phyloP scores from a whole-genome alignment of 441 rosid species.

The Populus hybrid region DNA sequence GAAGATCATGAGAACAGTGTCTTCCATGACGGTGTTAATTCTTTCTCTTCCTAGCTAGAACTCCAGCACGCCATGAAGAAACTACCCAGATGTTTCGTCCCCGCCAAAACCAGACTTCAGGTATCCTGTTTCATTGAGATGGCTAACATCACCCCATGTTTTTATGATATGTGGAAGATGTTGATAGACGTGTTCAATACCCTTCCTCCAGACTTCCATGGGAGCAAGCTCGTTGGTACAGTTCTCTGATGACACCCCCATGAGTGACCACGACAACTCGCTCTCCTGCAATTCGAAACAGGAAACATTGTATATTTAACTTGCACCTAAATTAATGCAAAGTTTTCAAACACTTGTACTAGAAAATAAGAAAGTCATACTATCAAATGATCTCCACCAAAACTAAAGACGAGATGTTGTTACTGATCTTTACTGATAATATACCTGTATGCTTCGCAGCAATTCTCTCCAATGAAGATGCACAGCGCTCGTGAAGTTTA shows the following conservation, averaged over 20 bases:
- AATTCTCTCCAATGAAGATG: constrained; percentile 62
- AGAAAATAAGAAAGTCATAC: neutral
- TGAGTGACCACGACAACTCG: constrained; percentile 64
- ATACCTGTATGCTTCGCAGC: constrained; percentile 62
- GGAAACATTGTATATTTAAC: neutral
- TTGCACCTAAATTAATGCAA: neutral
- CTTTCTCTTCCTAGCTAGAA: neutral
- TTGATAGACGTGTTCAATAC: constrained; percentile 57
- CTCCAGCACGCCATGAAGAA: neutral
- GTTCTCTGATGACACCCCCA: constrained; percentile 68
- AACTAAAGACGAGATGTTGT: neutral
- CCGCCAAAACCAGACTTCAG: constrained; percentile 66
- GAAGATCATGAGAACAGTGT: neutral
- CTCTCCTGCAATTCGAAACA: constrained; percentile 45
- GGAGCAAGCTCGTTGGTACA: constrained; percentile 56
- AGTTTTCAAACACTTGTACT: neutral
- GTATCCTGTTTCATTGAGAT: constrained; percentile 50
- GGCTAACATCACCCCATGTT: constrained; percentile 58
- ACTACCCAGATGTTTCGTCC: constrained; percentile 55
- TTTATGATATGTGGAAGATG: constrained; percentile 49
- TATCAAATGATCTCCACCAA: neutral
- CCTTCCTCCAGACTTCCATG: constrained; percentile 37
- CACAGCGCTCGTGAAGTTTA: constrained; percentile 59
- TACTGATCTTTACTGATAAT: neutral
- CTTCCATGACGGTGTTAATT: no score